Evolutionary conservation across 257 asterid species (phyloP).

Genomic region (Eustoma russellianum): DNA sequence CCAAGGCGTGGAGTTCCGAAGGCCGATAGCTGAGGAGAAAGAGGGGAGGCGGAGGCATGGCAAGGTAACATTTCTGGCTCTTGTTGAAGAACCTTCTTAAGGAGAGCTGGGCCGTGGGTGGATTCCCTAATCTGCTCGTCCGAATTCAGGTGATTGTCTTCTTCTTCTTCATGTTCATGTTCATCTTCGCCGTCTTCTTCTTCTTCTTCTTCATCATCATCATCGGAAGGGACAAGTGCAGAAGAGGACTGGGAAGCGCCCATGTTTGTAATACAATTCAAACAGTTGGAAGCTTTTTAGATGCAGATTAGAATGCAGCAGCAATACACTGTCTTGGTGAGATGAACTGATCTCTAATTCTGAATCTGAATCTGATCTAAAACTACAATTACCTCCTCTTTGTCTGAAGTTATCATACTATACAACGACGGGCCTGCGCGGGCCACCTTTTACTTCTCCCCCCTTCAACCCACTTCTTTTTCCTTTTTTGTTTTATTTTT

Average conservation of each 20-base stretch:
- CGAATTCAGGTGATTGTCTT: conserved; percentile 20
- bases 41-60: conserved; percentile 96
- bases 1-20: conserved; percentile 75
- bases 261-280: conserved; percentile 20
- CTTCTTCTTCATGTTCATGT: conserved; percentile 29
- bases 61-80: conserved; percentile 98
- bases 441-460: too few species aligned
- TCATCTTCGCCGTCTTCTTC: conserved; percentile 23
- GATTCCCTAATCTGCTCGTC: conserved; percentile 16
- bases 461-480: too few species aligned
- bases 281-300: neutral
- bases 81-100: conserved; percentile 73
- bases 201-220: conserved; percentile 39
- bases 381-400: too few species aligned
- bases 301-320: neutral
- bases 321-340: too few species aligned
- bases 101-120: conserved; percentile 31
- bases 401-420: too few species aligned
- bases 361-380: too few species aligned
- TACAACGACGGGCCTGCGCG: too few species aligned
- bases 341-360: too few species aligned
- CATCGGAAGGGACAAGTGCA: conserved; percentile 29
- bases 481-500: too few species aligned
- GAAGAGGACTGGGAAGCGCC: conserved; percentile 62
- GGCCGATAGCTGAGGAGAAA: conserved; percentile 90